Evolutionary conservation across 2,329 filamentous ascomycete genomes (phyloP).

Genomic region (Emmonsiellopsis sp.): DNA sequence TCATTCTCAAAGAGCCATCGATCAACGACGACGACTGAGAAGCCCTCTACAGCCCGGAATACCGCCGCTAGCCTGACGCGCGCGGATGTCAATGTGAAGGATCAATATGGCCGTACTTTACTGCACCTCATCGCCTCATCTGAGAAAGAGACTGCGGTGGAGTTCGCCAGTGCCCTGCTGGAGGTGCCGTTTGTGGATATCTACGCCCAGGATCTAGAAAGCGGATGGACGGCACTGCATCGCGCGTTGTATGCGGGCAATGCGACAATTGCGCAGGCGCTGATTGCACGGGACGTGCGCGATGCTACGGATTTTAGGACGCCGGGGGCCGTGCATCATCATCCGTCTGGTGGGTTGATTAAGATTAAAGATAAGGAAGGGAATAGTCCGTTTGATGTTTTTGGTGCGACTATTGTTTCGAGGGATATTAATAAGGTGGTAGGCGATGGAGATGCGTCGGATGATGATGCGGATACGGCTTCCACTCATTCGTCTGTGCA

Average conservation of each 20-base stretch:
- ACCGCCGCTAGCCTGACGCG: slow-evolving; percentile 37
- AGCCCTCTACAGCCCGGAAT: slow-evolving; percentile 22
- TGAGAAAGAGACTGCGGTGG: slow-evolving; percentile 55
- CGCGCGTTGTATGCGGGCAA: slow-evolving; percentile 86
- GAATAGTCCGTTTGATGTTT: slow-evolving; percentile 88
- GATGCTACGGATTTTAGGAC: slow-evolving; percentile 55
- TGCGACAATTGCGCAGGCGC: slow-evolving; percentile 70
- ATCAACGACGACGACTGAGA: slow-evolving; percentile 36
- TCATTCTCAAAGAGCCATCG: slow-evolving; percentile 41
- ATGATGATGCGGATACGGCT: slow-evolving; percentile 39
- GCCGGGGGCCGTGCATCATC: slow-evolving; percentile 40
- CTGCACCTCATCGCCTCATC: slow-evolving; percentile 79
- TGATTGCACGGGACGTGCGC: slow-evolving; percentile 68
- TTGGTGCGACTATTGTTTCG: slow-evolving; percentile 74
- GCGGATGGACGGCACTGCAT: slow-evolving; percentile 92
- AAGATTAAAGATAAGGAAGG: slow-evolving; percentile 95
- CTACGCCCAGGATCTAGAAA: slow-evolving; percentile 80
- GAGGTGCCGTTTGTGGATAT: slow-evolving; percentile 77
- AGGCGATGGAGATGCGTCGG: slow-evolving; percentile 29
- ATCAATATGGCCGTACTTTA: slow-evolving; percentile 71
- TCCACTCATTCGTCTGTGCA: slow-evolving; percentile 36
- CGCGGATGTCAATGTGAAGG: slow-evolving; percentile 74
- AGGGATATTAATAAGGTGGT: slow-evolving; percentile 49
- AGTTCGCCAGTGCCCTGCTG: slow-evolving; percentile 70
- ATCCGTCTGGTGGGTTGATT: slow-evolving; percentile 65